These are phyloP conservation scores for Davidsoniella australis DNA, from an alignment of 2,329 filamentous ascomycete species.

Conservation along the genomic window DNA sequence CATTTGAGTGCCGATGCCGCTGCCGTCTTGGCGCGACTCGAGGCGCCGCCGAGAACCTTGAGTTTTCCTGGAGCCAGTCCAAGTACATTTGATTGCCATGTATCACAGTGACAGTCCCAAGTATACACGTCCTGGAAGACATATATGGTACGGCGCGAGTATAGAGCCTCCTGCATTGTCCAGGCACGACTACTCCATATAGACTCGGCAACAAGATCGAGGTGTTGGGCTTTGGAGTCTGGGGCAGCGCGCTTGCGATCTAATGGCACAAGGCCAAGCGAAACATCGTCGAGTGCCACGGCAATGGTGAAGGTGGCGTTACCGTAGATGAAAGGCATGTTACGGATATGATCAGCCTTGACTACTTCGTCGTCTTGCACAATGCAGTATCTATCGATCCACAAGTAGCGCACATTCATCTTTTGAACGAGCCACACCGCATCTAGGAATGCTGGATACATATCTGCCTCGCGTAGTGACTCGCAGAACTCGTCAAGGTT, in stretches of 20 bases:
- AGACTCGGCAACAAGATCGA: slow-evolving; percentile 23
- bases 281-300: slow-evolving; percentile 24
- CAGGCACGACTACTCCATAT: slow-evolving; percentile 26
- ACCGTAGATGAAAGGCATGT: slow-evolving; percentile 30
- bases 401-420: slow-evolving; percentile 26
- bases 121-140: slow-evolving; percentile 27
- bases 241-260: slow-evolving; percentile 19
- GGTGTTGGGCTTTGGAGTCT: slow-evolving; percentile 18
- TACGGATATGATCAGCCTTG: slow-evolving; percentile 23
- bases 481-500: slow-evolving; percentile 23
- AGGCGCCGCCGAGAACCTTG: slow-evolving; percentile 13
- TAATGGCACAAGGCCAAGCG: slow-evolving; percentile 23
- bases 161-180: slow-evolving; percentile 28
- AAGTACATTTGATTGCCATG: slow-evolving; percentile 20
- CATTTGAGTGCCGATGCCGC: slow-evolving; percentile 18
- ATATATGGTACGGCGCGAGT: slow-evolving; percentile 26
- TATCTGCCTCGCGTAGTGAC: slow-evolving; percentile 21
- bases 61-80: slow-evolving; percentile 11
- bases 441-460: slow-evolving; percentile 27
- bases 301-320: slow-evolving; percentile 29
- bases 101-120: slow-evolving; percentile 30
- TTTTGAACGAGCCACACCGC: slow-evolving; percentile 28
- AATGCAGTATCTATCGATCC: slow-evolving; percentile 30
- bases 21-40: not conserved
- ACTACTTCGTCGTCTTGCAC: slow-evolving; percentile 27